Evolutionary conservation across 2,329 filamentous ascomycete genomes (phyloP).

Genomic region (Fusarium beomiforme): DNA sequence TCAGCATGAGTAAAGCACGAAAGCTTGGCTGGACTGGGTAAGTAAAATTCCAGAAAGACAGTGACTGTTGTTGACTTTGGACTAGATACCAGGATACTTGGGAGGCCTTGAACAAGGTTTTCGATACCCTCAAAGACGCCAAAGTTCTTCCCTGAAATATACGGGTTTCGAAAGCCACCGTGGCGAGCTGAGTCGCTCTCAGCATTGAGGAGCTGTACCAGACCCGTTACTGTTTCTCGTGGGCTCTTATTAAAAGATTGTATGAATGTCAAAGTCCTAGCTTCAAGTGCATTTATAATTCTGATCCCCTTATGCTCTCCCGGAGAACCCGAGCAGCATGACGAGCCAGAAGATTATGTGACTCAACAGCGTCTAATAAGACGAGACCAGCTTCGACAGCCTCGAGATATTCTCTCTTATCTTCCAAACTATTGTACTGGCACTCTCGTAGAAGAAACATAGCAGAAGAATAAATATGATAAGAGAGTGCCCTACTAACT

Average conservation of each 20-base stretch:
- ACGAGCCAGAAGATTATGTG: not conserved
- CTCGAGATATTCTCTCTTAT: not conserved
- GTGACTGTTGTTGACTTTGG: not conserved
- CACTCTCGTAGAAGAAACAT: not conserved
- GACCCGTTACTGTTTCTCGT: too few relatives aligned
- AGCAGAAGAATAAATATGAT: not conserved
- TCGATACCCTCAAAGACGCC: not conserved
- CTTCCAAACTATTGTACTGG: not conserved
- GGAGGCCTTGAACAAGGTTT: not conserved
- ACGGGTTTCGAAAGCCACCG: not conserved
- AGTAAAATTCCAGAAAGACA: not conserved
- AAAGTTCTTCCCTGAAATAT: not conserved
- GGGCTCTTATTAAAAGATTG: too few relatives aligned
- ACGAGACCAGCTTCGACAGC: not conserved
- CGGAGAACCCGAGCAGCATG: not conserved
- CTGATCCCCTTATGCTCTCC: not conserved
- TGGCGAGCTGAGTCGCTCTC: too few relatives aligned
- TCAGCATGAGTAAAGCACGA: conserved; percentile 6
- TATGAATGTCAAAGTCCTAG: too few relatives aligned
- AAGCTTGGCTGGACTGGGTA: not conserved
- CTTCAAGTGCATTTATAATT: not conserved
- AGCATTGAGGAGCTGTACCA: too few relatives aligned
- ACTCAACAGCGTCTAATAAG: not conserved
- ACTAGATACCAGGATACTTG: not conserved
- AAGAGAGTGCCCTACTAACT: not conserved